phyloP scores from a whole-genome alignment of 768 basidiomycete genomes.

The Xanthoconium purpureum region DNA sequence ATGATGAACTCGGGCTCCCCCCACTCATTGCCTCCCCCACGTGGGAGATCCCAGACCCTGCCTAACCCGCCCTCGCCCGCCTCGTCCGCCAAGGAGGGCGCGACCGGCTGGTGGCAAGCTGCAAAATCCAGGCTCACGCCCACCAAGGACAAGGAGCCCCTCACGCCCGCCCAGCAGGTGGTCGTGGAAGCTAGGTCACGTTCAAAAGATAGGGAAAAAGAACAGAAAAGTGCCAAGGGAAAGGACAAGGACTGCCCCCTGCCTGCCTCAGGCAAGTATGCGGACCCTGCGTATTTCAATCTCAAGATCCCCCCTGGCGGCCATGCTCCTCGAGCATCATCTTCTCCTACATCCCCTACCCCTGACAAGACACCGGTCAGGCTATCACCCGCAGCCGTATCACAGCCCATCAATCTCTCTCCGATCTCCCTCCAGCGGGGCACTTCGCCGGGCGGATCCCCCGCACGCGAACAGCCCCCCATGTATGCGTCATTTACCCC shows the following conservation, averaged over 20 bases:
- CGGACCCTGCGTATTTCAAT: slow-evolving; percentile 57
- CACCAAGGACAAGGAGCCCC: slow-evolving; percentile 65
- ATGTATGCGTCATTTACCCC: slow-evolving; percentile 72
- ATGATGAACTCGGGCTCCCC: slow-evolving; percentile 54
- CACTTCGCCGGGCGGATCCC: slow-evolving; percentile 36
- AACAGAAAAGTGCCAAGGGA: slow-evolving; percentile 38
- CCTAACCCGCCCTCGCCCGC: slow-evolving; percentile 62
- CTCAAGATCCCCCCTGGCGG: slow-evolving; percentile 50
- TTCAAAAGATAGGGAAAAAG: slow-evolving; percentile 55
- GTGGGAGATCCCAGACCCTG: slow-evolving; percentile 55
- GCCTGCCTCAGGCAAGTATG: slow-evolving; percentile 47
- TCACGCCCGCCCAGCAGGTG: slow-evolving; percentile 85
- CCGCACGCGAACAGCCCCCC: slow-evolving; percentile 54
- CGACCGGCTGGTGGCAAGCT: slow-evolving; percentile 64
- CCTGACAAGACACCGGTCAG: slow-evolving; percentile 37
- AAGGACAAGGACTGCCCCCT: slow-evolving; percentile 60
- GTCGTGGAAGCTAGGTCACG: slow-evolving; percentile 69
- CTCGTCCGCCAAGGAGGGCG: slow-evolving; percentile 58
- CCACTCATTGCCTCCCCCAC: slow-evolving; percentile 53
- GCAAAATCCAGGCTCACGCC: slow-evolving; percentile 77
- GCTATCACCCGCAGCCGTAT: slow-evolving; percentile 37
- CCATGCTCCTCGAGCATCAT: slow-evolving; percentile 46
- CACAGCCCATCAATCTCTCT: slow-evolving; percentile 49
- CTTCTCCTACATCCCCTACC: slow-evolving; percentile 61
- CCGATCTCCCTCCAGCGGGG: slow-evolving; percentile 61